Evolutionary conservation across 768 basidiomycete genomes (phyloP).

Genomic region (Russula emetica): DNA sequence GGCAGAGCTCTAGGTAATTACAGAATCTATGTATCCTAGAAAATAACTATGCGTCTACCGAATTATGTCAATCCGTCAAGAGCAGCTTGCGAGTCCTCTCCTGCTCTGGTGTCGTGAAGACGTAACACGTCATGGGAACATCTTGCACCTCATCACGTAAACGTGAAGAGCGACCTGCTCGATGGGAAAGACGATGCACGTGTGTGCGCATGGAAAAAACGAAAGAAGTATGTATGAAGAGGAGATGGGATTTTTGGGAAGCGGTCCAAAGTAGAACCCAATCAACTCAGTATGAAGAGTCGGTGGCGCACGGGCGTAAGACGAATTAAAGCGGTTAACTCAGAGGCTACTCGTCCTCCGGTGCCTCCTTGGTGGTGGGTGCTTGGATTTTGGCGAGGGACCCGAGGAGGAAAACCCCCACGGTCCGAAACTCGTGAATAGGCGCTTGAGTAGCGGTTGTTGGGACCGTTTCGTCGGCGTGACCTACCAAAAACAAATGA

Average conservation of each 20-base stretch:
- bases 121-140: conserved; percentile 7
- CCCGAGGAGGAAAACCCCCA: conserved; percentile 19
- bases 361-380: conserved; percentile 11
- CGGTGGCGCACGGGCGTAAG: background rate
- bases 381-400: conserved; percentile 19
- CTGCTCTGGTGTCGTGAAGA: conserved; percentile 7
- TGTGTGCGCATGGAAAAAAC: background rate
- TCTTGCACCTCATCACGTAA: background rate
- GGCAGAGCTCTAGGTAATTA: background rate
- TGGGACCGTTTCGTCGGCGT: conserved; percentile 16
- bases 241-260: background rate
- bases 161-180: background rate
- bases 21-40: conserved; percentile 5
- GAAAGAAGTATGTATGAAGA: background rate
- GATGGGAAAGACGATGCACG: conserved; percentile 2
- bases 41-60: conserved; percentile 10
- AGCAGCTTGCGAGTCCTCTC: background rate
- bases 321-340: background rate
- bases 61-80: background rate
- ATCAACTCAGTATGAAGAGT: background rate
- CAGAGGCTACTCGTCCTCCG: conserved; percentile 18
- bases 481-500: conserved; percentile 6
- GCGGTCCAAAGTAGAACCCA: background rate
- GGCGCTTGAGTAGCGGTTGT: conserved; percentile 26
- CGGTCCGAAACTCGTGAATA: conserved; percentile 21